Evolutionary conservation across 805 yeast genomes (phyloP), one percentile per base, ranked within the genome.

Genomic region (Wickerhamiella nectarea): DNA sequence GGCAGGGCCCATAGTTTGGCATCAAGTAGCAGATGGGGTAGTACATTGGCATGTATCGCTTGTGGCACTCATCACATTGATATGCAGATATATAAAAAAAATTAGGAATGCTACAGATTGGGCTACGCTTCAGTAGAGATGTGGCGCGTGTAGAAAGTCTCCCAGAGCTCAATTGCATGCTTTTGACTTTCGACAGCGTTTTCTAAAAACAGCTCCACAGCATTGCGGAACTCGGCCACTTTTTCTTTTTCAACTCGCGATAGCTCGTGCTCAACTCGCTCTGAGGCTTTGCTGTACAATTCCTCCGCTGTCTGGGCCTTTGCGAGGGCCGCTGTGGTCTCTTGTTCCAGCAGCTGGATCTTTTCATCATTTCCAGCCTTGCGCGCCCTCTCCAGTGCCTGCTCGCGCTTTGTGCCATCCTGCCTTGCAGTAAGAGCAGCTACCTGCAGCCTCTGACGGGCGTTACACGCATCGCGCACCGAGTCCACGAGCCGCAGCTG

Each of bases 131-230:
- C 8, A 8, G 8, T 21, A 8, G 14, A 21, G 8, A 21, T 21
- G 24, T 21, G 24, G 24, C 50, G 49, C 12, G 55, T 26, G 46
- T 85, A 86, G 57, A 89, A 91, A 0, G 69, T 64, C 50, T 65
- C 70, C 70, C 70, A 65, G 18, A 62, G 48, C 53, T 65, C 70
- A 35, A 65, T 65, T 8, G 66, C 76, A 59, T 86, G 95, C 63
- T 91, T 91, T 62, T 91, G 98, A 25, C 86, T 71, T 62, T 91
- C 98, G 44, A 87, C 81, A 19, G 91, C 74, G 42, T 91, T 76
- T 60, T 91, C 97, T 57, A 93, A 72, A 55, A 78, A 87, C 10
- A 89, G 79, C 61, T 91, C 98, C 42, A 89, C 82, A 49, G 86
- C 74, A 55, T 82, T 82, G 57, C 95, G 74, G 62, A 89, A 85